A percentile compares a stretch with the other conserved stretches of the same genome.
Evolutionary conservation across 176 grass and related monocot species (phyloP).

Genomic region (Aegilops tauschii): DNA sequence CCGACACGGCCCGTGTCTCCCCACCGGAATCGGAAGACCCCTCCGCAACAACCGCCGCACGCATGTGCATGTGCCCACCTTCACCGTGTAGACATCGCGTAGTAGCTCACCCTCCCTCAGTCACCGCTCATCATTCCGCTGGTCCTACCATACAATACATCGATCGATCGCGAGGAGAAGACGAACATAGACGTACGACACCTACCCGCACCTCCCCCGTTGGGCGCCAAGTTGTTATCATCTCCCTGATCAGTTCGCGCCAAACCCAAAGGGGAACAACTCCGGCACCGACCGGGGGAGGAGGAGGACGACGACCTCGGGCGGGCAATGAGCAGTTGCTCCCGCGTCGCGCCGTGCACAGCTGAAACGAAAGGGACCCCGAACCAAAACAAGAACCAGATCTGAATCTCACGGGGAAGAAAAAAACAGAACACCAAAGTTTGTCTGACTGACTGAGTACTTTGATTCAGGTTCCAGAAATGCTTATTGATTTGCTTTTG

Average conservation of each 20-base stretch:
- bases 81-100: not conserved
- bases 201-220: conserved; percentile 3
- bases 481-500: not conserved
- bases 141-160: not conserved
- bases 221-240: not conserved
- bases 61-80: not conserved
- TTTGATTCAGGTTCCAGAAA: too few species aligned
- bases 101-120: not conserved
- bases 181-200: not conserved
- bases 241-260: not conserved
- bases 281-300: not conserved
- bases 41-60: not conserved
- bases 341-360: conserved; percentile 23
- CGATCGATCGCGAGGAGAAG: not conserved
- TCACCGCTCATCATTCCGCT: not conserved
- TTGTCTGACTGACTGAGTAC: not conserved
- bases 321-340: conserved; percentile 3
- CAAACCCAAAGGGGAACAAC: not conserved
- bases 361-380: conserved; percentile 42
- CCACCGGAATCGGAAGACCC: not conserved
- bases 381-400: conserved; percentile 42
- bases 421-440: not conserved
- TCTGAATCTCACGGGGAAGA: conserved; percentile 20
- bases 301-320: not conserved
- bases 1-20: not conserved